Percentiles rank a stretch among this genome's conserved stretches.
These are phyloP conservation scores for Arachis stenosperma DNA, from an alignment of 306 rosid species.

Conservation along the genomic window DNA sequence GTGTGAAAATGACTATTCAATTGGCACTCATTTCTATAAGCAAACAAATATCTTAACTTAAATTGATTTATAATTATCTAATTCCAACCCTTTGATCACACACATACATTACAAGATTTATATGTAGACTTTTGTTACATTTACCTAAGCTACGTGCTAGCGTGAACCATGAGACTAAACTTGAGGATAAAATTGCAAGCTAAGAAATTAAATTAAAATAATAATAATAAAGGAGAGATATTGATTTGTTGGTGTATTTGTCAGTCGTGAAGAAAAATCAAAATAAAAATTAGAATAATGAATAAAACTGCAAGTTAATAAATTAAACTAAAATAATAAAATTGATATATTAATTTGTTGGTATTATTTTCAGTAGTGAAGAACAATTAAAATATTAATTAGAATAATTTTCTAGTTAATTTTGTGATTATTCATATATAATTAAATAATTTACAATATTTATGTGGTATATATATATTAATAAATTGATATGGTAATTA, in stretches of 20 bases:
- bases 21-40: constrained; percentile 18
- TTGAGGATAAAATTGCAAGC: neutral
- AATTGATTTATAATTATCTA: no score
- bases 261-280: neutral
- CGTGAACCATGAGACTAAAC: neutral
- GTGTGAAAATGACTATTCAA: constrained; percentile 49
- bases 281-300: no score
- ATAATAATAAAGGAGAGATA: neutral
- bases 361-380: no score
- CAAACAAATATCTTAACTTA: no score
- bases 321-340: no score
- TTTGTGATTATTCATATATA: neutral
- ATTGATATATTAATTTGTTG: no score
- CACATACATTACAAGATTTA: neutral
- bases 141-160: neutral
- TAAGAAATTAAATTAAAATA: neutral
- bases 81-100: no score
- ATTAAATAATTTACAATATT: no score
- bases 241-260: neutral
- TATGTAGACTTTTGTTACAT: constrained; percentile 9
- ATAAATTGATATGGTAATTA: no score
- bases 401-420: neutral
- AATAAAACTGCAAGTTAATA: no score
- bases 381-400: neutral
- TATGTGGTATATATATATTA: neutral